These are phyloP conservation scores for Leishmania gerbilli DNA, from an alignment of 208 protist species.

Conservation along the genomic window DNA sequence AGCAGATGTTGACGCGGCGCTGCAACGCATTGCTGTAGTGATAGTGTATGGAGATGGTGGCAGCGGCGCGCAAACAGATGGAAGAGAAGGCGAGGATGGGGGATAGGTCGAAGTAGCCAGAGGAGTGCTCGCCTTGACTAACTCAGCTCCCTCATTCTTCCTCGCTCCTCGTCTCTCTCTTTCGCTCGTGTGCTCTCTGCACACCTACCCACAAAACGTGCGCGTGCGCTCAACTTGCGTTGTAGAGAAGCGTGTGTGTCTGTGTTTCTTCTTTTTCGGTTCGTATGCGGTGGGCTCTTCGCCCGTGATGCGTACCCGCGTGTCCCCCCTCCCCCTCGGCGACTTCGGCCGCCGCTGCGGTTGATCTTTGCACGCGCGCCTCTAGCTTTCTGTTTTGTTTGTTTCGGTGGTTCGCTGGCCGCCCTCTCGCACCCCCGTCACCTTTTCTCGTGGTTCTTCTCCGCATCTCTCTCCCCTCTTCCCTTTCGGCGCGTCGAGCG, in stretches of 20 bases:
- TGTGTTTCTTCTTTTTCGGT: not conserved
- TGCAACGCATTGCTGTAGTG: not conserved
- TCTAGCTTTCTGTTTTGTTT: no score
- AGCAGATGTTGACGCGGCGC: not conserved
- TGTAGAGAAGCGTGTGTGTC: not conserved
- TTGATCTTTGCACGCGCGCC: no score
- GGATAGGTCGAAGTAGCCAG: not conserved
- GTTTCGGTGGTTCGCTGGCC: not conserved
- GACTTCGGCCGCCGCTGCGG: no score
- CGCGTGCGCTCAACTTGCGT: not conserved
- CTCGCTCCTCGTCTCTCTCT: not conserved
- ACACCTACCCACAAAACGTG: not conserved
- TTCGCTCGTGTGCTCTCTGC: not conserved
- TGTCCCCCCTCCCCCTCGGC: not conserved
- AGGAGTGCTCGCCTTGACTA: not conserved
- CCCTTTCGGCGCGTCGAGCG: not conserved
- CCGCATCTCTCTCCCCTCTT: not conserved
- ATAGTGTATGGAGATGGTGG: constrained; percentile 13
- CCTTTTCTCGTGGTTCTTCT: not conserved
- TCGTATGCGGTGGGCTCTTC: not conserved
- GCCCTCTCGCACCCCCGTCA: not conserved
- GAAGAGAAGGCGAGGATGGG: not conserved
- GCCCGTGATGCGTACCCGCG: not conserved
- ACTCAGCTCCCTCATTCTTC: not conserved
- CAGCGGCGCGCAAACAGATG: not conserved